Base-by-base conservation (phyloP, 2,329 filamentous ascomycete genomes). In the Pseudogymnoascus sp. region DNA sequence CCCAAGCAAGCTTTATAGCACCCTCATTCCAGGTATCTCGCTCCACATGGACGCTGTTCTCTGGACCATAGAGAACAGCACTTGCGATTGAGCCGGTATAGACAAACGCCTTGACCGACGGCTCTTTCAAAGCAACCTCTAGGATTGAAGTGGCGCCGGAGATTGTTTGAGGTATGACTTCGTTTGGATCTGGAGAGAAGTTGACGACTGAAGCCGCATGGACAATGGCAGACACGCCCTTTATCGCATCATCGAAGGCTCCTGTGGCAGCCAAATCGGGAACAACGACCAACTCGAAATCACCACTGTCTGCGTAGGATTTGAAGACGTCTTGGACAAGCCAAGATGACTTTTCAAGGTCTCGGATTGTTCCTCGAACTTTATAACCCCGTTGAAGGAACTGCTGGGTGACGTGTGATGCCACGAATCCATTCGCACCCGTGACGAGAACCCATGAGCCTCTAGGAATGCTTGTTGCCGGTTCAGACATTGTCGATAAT, bases 301-400 rank as follows among this genome's bases (percentile, higher is more conserved):
- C 62, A 5, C 69, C 71, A 0, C 19, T 55, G 0, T 71, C 71
- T 28, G 70, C 69, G 14, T 70, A 70, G 0, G 66, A 12, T 6
- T 71, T 66, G 60, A 76, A 76, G 14, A 68, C 64, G 1, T 73
- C 68, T 2, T 74, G 65, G 2, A 75, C 52, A 9, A 73, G 66
- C 75, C 76, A 78, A 0, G 71, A 67, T 5, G 72, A 71, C 23
- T 72, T 69, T 0, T 68, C 55, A 3, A 66, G 33, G 52, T 73
- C 67, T 9, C 79, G 75, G 3, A 77, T 74, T 1, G 79, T 80
- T n/a, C 78, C 78, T 19, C 78, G 75, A 5, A 82, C 78, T 6
- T 66, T 66, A 65, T 75, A 80, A 12, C 78, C 78, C 3, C 70
- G 68, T 1, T 72, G 62, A 16, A 81, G 71, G 9, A 81, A 69